Conservation (phyloP, 1,284 basidiomycete species). For the Sporisorium exsertum region DNA sequence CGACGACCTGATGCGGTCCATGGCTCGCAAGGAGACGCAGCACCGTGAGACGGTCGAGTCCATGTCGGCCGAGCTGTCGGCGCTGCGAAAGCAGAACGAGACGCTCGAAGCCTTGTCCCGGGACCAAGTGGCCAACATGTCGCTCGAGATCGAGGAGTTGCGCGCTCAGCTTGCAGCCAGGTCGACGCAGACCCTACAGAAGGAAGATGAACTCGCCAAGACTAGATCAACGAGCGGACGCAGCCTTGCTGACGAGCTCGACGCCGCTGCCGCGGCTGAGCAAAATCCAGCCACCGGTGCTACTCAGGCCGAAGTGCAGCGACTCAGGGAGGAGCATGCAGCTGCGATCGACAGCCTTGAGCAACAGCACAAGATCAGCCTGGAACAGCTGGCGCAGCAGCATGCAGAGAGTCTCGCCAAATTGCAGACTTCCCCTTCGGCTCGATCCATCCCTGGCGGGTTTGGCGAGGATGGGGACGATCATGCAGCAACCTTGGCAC, state of each 20-base stretch:
- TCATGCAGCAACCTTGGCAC: conserved; percentile 13
- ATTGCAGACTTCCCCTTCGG: conserved; percentile 5
- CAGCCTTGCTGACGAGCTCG: conserved; percentile 88
- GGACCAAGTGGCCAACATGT: conserved; percentile 88
- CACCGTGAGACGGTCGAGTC: conserved; percentile 81
- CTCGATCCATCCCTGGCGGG: conserved; percentile 14
- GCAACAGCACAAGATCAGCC: conserved; percentile 33
- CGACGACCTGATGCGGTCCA: conserved; percentile 73
- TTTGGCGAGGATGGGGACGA: conserved; percentile 22
- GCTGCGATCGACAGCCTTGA: conserved; percentile 18
- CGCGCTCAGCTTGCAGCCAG: conserved; percentile 73
- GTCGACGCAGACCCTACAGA: conserved; percentile 7
- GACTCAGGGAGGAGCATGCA: conserved; percentile 29
- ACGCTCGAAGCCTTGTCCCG: conserved; percentile 81
- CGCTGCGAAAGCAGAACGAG: conserved; percentile 81
- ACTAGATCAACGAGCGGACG: conserved; percentile 16
- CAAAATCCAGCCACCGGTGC: conserved; percentile 9
- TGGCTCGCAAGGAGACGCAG: conserved; percentile 91
- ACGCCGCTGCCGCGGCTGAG: conserved; percentile 33
- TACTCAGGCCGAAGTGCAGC: conserved; percentile 12
- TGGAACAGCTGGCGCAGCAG: conserved; percentile 33
- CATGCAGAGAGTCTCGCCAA: conserved; percentile 36
- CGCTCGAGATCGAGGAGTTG: conserved; percentile 77
- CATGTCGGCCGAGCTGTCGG: conserved; percentile 77
- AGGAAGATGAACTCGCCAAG: neutral